These are phyloP conservation scores for Excoecaria cochinchinensis DNA, from an alignment of 345 rosid genomes.

Conservation along the genomic window DNA sequence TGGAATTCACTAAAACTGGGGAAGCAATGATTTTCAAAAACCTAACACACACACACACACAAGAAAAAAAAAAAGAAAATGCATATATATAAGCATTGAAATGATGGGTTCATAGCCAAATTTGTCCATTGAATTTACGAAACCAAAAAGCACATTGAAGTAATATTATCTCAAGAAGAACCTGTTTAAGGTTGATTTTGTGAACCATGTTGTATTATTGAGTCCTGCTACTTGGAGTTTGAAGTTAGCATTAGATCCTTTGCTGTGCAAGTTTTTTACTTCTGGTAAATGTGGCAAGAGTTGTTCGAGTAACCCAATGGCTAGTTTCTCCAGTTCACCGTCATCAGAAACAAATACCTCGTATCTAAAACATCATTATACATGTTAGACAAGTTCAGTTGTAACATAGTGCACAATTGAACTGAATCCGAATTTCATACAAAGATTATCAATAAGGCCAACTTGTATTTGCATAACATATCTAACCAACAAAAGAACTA, in stretches of 20 bases:
- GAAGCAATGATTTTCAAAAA: conserved; percentile 47
- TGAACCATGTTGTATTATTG: conserved; percentile 47
- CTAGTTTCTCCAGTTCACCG: conserved; percentile 45
- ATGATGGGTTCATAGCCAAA: neutral
- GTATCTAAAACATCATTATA: conserved; percentile 34
- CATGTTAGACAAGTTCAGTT: neutral
- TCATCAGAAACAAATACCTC: conserved; percentile 44
- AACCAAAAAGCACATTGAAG: conserved; percentile 9
- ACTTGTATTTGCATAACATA: neutral
- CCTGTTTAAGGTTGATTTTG: conserved; percentile 54
- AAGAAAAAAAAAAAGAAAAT: conserved; percentile 6
- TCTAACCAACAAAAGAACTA: neutral
- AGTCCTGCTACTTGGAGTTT: conserved; percentile 40
- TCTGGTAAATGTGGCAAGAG: conserved; percentile 51
- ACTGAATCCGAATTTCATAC: neutral
- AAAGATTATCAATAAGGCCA: neutral
- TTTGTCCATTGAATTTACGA: neutral
- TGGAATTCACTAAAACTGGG: conserved; percentile 33
- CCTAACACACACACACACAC: too few relatives aligned
- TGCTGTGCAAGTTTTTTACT: conserved; percentile 30
- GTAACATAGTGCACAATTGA: neutral
- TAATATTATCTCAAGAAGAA: conserved; percentile 17
- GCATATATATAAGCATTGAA: neutral
- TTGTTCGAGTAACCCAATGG: conserved; percentile 43
- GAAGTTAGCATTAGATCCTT: conserved; percentile 47